phyloP scores from a whole-genome alignment of 2,329 filamentous ascomycete genomes.

The Shiraia sp. region DNA sequence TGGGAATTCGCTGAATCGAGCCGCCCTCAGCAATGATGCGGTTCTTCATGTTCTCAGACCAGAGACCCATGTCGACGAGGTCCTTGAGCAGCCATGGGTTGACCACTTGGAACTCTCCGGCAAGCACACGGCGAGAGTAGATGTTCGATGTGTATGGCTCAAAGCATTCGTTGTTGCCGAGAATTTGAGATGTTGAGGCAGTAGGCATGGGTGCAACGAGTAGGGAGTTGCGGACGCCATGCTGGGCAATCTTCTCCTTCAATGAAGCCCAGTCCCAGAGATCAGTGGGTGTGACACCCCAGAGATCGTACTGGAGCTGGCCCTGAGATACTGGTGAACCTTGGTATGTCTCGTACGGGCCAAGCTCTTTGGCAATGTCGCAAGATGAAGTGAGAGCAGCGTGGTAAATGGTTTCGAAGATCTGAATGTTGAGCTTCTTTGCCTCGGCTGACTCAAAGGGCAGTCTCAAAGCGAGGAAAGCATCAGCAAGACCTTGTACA shows the following conservation, averaged over 20 bases:
- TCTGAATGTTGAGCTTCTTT: conserved; percentile 92
- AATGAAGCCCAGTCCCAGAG: conserved; percentile 95
- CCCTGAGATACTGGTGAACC: conserved; percentile 94
- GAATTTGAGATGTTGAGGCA: conserved; percentile 93
- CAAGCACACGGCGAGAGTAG: conserved; percentile 96
- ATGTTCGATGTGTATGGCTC: conserved; percentile 99
- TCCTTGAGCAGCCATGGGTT: conserved; percentile 99
- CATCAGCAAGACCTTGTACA: conserved; percentile 96
- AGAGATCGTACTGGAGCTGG: conserved; percentile 98
- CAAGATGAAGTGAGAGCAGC: conserved; percentile 87
- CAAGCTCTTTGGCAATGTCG: conserved; percentile 80
- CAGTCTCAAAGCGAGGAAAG: conserved; percentile 94
- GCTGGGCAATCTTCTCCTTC: conserved; percentile 87
- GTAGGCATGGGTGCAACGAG: conserved; percentile 97
- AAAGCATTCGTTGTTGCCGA: conserved; percentile 99
- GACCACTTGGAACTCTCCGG: conserved; percentile 98
- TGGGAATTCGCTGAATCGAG: conserved; percentile 95
- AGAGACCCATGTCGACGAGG: conserved; percentile 94
- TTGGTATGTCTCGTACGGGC: conserved; percentile 86
- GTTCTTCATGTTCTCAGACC: conserved; percentile 99
- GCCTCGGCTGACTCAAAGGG: conserved; percentile 97
- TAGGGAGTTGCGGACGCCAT: conserved; percentile 93
- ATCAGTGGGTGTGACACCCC: conserved; percentile 88
- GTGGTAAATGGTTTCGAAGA: conserved; percentile 99
- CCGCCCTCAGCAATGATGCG: conserved; percentile 97